Evolutionary conservation across 1,284 basidiomycete species (phyloP).

Genomic region (Ceratobasidium sp.): DNA sequence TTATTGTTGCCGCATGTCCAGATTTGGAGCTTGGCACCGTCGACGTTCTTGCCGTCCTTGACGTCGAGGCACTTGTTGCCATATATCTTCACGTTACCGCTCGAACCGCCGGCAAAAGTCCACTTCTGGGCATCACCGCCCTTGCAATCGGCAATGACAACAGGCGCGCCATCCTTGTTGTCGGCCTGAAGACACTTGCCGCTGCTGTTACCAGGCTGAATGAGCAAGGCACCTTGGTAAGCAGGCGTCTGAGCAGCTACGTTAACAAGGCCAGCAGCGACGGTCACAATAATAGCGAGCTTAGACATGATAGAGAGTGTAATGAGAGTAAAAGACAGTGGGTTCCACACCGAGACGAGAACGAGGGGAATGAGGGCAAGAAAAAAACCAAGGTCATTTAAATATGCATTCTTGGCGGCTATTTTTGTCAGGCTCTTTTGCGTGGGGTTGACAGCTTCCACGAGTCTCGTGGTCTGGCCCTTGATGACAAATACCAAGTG

Average conservation of each 20-base stretch:
- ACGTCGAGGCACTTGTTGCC: conserved; percentile 38
- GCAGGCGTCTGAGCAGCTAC: conserved; percentile 20
- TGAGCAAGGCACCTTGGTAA: conserved; percentile 12
- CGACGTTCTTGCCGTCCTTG: conserved; percentile 18
- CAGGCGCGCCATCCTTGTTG: conserved; percentile 29
- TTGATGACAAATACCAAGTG: background rate
- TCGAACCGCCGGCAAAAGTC: background rate
- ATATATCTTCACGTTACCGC: conserved; percentile 18
- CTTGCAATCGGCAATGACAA: conserved; percentile 10
- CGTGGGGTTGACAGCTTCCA: background rate
- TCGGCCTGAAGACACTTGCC: conserved; percentile 26
- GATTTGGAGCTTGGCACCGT: conserved; percentile 52
- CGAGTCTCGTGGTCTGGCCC: background rate
- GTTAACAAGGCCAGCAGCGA: conserved; percentile 13
- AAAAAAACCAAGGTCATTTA: background rate
- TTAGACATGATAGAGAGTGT: conserved; percentile 8
- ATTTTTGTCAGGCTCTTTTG: background rate
- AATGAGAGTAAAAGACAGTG: background rate
- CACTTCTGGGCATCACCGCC: conserved; percentile 26
- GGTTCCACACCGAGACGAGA: background rate
- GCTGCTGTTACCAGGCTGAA: conserved; percentile 8
- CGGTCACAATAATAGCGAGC: conserved; percentile 6
- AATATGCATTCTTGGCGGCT: background rate
- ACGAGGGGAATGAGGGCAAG: background rate
- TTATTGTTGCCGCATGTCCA: conserved; percentile 57